These are phyloP conservation scores for Calonectria ilicicola DNA, from an alignment of 2,329 filamentous ascomycete species.

Conservation along the genomic window DNA sequence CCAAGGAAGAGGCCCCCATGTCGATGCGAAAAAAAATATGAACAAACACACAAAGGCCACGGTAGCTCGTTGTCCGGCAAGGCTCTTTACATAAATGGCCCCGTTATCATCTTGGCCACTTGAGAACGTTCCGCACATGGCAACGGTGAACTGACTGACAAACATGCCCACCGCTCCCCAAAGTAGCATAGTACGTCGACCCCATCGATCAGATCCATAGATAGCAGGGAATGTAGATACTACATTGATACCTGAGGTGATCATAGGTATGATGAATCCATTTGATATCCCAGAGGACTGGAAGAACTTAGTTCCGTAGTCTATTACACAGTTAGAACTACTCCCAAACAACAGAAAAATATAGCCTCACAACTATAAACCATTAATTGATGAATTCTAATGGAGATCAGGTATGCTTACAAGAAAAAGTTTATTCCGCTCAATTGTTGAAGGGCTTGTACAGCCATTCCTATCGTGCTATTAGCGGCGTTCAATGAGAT, in stretches of 20 bases:
- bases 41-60: slow-evolving; percentile 92
- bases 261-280: slow-evolving; percentile 48
- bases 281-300: slow-evolving; percentile 48
- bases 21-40: slow-evolving; percentile 92
- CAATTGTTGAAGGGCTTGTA: slow-evolving; percentile 65
- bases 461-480: slow-evolving; percentile 26
- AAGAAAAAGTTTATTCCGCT: slow-evolving; percentile 25
- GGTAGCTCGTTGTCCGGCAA: not conserved
- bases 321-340: slow-evolving; percentile 16
- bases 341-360: too few species aligned
- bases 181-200: slow-evolving; percentile 70
- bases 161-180: slow-evolving; percentile 72
- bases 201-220: slow-evolving; percentile 49
- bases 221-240: slow-evolving; percentile 47
- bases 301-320: slow-evolving; percentile 51
- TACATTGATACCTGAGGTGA: slow-evolving; percentile 50
- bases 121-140: slow-evolving; percentile 65
- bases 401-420: too few species aligned
- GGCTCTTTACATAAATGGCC: slow-evolving; percentile 57
- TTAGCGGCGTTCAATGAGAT: too few species aligned
- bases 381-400: too few species aligned
- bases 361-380: not conserved
- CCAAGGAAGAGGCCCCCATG: slow-evolving; percentile 88
- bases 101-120: slow-evolving; percentile 61
- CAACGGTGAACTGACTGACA: slow-evolving; percentile 68